Evolutionary conservation across 768 basidiomycete species (phyloP), one percentile per base, ranked within the genome.

Genomic region (Xanthoconium purpureum): DNA sequence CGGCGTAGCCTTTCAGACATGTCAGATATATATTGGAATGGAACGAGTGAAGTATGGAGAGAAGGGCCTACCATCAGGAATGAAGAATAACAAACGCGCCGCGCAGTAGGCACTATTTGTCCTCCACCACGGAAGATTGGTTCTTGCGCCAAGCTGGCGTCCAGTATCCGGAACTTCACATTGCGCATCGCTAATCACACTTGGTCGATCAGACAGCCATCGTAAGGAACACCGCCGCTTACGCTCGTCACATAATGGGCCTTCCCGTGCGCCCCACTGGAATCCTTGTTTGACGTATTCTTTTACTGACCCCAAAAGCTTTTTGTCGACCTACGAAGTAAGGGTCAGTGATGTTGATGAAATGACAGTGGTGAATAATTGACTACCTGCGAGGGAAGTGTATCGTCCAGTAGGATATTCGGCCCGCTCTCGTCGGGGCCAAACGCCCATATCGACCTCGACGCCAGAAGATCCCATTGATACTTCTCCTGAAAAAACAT

Each of bases 401-500:
- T 98, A 67, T 99, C 97, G 68, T 99, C 96, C 63, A 98, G 75
- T 42, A 98, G 77, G 58, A 96, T 83, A 71, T 99, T 99, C 10
- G 96, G 84, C 0, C 97, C 97, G 59, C 84, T 87, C 44, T 98
- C 96, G 62, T 98, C 94, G 4, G 97, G 97, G 18, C 97, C 97
- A 73, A 99, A 99, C 20, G 97, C 94, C 97, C 97, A 99, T 78
- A 99, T 97, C 63, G 95, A 98, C 56, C 97, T 82, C 43, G 94
- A 96, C 2, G 97, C 96, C 56, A 99, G 82, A 65, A 98, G 74
- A 75, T 99, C 97, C 96, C 97, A 99, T 56, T 95, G 90, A 72
- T 98, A 96, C 69, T 94, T 96, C 68, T 92, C 88, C 73, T 98
- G 87, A 74, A 99, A 98, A 77, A 95, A 94, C 47, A 86, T 89